These are phyloP conservation scores for Quercus aquifolioides DNA, from an alignment of 306 rosid genomes.

Conservation along the genomic window DNA sequence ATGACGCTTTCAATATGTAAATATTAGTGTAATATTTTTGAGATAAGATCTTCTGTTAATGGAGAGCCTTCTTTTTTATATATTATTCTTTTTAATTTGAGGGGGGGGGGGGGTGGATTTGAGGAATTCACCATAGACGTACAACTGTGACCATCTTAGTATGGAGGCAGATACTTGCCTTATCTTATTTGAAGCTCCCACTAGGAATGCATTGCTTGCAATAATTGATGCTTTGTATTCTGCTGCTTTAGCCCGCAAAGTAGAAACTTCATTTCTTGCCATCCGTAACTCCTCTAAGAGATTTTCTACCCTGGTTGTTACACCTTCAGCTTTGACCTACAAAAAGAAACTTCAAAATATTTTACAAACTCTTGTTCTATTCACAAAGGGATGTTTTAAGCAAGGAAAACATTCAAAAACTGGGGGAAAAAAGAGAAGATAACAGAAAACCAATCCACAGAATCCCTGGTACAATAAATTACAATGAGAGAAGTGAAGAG, in stretches of 20 bases:
- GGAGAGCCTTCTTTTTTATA: no score
- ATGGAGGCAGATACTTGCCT: slow-evolving; percentile 46
- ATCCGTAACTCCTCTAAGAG: slow-evolving; percentile 72
- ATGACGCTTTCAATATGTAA: background rate
- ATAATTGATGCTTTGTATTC: slow-evolving; percentile 71
- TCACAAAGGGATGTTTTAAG: slow-evolving; percentile 1
- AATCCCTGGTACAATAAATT: background rate
- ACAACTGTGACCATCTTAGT: background rate
- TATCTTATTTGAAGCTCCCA: slow-evolving; percentile 65
- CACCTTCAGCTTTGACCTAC: slow-evolving; percentile 94
- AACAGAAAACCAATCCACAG: background rate
- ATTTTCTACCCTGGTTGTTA: slow-evolving; percentile 71
- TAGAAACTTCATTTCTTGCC: slow-evolving; percentile 65
- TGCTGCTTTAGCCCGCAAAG: slow-evolving; percentile 76
- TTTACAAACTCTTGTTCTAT: background rate
- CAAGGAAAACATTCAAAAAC: background rate
- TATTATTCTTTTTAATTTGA: no score
- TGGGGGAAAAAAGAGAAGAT: background rate
- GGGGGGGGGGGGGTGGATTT: background rate
- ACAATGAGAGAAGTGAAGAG: background rate
- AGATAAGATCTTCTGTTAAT: background rate
- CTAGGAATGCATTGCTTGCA: slow-evolving; percentile 55
- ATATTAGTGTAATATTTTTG: background rate
- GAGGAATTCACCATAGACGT: background rate
- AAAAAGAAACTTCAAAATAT: slow-evolving; percentile 18